A percentile compares a stretch with the other conserved stretches of the same genome.
phyloP scores from a whole-genome alignment of 768 basidiomycete species.

The Arthromyces matolae region DNA sequence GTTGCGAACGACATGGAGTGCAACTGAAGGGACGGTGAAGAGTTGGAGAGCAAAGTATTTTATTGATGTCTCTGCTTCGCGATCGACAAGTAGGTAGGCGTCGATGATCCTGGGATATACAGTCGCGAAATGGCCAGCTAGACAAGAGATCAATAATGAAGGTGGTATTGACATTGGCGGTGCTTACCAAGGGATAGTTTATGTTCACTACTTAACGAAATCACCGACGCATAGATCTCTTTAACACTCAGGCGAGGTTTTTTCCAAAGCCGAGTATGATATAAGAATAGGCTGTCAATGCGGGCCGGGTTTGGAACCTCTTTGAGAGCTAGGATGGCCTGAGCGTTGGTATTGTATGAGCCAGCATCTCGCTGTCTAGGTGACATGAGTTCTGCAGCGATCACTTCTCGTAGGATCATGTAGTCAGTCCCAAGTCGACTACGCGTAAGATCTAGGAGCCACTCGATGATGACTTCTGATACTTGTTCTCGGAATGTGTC shows the following conservation, averaged over 20 bases:
- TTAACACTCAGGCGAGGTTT: constrained; percentile 75
- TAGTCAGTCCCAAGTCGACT: constrained; percentile 66
- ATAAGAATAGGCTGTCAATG: constrained; percentile 73
- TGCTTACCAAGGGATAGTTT: constrained; percentile 80
- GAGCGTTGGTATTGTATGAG: constrained; percentile 37
- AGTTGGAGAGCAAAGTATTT: constrained; percentile 91
- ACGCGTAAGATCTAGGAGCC: constrained; percentile 78
- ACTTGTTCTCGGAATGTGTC: constrained; percentile 90
- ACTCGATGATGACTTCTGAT: constrained; percentile 78
- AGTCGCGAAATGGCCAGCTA: constrained; percentile 80
- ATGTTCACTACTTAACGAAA: constrained; percentile 68
- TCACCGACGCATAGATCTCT: constrained; percentile 74
- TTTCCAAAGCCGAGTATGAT: constrained; percentile 85
- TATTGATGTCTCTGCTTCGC: constrained; percentile 93
- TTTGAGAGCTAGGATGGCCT: constrained; percentile 34
- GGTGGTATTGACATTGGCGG: constrained; percentile 21
- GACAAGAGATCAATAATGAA: background rate
- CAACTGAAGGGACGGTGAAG: constrained; percentile 87
- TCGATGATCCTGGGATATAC: constrained; percentile 87
- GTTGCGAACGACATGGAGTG: constrained; percentile 70
- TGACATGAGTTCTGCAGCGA: constrained; percentile 65
- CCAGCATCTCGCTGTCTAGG: constrained; percentile 53
- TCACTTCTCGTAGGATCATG: constrained; percentile 64
- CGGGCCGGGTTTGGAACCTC: constrained; percentile 54
- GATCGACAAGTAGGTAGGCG: constrained; percentile 86